Conservation (phyloP, 192 early-diverging fungal genomes). For the Rhizophlyctis rosea region DNA sequence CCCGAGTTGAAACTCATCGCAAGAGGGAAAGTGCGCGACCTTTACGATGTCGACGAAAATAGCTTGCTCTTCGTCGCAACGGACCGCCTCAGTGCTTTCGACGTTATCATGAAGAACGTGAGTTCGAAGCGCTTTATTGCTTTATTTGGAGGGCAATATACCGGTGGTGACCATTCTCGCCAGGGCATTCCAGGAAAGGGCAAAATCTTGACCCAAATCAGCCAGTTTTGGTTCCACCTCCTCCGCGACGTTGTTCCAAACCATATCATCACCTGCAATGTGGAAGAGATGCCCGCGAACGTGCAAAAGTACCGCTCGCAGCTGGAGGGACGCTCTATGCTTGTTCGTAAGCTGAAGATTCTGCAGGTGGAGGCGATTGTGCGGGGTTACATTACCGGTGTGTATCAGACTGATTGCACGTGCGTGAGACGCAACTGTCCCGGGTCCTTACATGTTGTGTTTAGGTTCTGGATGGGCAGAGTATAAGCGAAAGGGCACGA, state of each 20-base stretch:
- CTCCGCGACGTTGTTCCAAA: slow-evolving; percentile 88
- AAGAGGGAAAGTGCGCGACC: slow-evolving; percentile 92
- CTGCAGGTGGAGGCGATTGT: slow-evolving; percentile 98
- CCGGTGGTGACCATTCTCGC: background rate
- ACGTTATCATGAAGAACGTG: slow-evolving; percentile 98
- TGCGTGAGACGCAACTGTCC: background rate
- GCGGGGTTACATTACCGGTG: slow-evolving; percentile 92
- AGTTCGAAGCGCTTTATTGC: slow-evolving; percentile 13
- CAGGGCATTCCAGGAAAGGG: slow-evolving; percentile 94
- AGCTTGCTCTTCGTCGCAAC: slow-evolving; percentile 94
- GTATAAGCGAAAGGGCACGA: slow-evolving; percentile 86
- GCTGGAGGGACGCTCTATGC: slow-evolving; percentile 83
- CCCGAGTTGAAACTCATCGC: slow-evolving; percentile 91
- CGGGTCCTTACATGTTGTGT: background rate
- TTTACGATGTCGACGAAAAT: slow-evolving; percentile 88
- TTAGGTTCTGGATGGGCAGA: slow-evolving; percentile 90
- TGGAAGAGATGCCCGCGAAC: slow-evolving; percentile 84
- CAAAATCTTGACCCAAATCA: slow-evolving; percentile 94
- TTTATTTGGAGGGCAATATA: background rate
- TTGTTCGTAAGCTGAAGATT: slow-evolving; percentile 89
- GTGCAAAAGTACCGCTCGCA: slow-evolving; percentile 89
- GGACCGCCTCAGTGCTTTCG: slow-evolving; percentile 96
- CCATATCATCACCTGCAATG: slow-evolving; percentile 92
- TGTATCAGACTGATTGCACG: background rate
- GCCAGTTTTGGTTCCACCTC: slow-evolving; percentile 92